Evolutionary conservation across 2,329 filamentous ascomycete species (phyloP).

Genomic region (Phialemoniopsis sp.): DNA sequence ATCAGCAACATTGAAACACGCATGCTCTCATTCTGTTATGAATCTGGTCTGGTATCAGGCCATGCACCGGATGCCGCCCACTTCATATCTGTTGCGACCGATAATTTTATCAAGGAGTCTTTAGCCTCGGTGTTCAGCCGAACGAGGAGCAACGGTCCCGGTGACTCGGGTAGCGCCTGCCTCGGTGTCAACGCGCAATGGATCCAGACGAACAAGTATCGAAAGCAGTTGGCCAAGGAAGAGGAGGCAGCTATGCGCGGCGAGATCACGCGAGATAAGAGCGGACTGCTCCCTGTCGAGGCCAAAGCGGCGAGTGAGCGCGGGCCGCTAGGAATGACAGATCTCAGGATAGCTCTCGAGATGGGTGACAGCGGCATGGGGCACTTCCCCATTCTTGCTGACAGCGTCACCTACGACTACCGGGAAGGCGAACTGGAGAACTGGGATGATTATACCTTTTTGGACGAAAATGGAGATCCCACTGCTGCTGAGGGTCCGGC

Average conservation of each 20-base stretch:
- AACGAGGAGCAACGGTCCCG: slow-evolving; percentile 61
- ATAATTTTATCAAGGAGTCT: slow-evolving; percentile 64
- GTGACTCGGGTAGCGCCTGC: slow-evolving; percentile 55
- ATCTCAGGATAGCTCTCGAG: slow-evolving; percentile 71
- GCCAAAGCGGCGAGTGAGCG: slow-evolving; percentile 70
- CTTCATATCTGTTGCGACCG: slow-evolving; percentile 61
- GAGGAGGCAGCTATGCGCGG: slow-evolving; percentile 71
- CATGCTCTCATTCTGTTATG: slow-evolving; percentile 67
- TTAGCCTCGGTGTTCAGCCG: slow-evolving; percentile 60
- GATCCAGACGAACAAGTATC: slow-evolving; percentile 78
- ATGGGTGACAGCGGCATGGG: slow-evolving; percentile 73
- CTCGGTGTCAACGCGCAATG: slow-evolving; percentile 64
- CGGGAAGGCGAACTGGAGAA: slow-evolving; percentile 73
- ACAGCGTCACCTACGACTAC: slow-evolving; percentile 66
- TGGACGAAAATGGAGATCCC: slow-evolving; percentile 32
- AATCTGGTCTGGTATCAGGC: slow-evolving; percentile 56
- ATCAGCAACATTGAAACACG: slow-evolving; percentile 57
- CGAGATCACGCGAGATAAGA: slow-evolving; percentile 69
- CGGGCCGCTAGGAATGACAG: slow-evolving; percentile 69
- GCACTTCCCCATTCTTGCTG: slow-evolving; percentile 71
- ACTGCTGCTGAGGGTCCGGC: slow-evolving; percentile 6
- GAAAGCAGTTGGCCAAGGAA: slow-evolving; percentile 68
- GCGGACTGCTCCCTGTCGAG: slow-evolving; percentile 76
- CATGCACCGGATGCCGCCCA: slow-evolving; percentile 57
- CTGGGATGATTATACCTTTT: slow-evolving; percentile 56